These are phyloP conservation scores for Lolium multiflorum DNA, from an alignment of 176 grass and related monocot species.

Conservation along the genomic window DNA sequence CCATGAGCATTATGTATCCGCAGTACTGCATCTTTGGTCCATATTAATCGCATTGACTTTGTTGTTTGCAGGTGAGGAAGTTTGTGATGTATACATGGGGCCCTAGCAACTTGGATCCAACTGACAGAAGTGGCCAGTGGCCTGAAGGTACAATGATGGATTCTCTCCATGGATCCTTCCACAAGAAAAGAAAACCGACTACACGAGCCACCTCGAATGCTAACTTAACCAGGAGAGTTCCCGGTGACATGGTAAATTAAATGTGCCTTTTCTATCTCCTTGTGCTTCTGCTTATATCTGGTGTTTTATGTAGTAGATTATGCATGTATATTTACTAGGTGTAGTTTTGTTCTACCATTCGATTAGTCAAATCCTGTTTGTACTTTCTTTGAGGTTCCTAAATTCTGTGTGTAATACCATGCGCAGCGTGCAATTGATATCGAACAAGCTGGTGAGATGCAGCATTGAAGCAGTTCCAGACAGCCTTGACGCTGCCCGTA, in stretches of 20 bases:
- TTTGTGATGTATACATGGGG: slow-evolving; percentile 99
- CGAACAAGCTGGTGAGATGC: slow-evolving; percentile 47
- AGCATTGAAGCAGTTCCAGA: slow-evolving; percentile 44
- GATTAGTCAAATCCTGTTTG: neutral
- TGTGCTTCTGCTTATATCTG: neutral
- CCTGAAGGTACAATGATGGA: slow-evolving; percentile 62
- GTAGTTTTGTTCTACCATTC: slow-evolving; percentile 4
- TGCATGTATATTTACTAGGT: neutral
- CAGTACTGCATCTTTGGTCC: neutral
- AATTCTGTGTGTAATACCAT: neutral
- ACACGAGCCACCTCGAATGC: slow-evolving; percentile 14
- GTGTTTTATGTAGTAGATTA: neutral
- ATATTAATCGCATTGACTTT: slow-evolving; percentile 8
- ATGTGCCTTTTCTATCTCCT: neutral
- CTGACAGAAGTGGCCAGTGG: slow-evolving; percentile 65
- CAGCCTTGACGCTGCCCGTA: slow-evolving; percentile 7
- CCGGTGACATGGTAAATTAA: slow-evolving; percentile 55
- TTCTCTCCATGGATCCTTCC: slow-evolving; percentile 66
- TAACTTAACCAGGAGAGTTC: slow-evolving; percentile 31
- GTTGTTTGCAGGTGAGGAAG: slow-evolving; percentile 72
- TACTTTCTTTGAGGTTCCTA: neutral
- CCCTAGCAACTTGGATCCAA: slow-evolving; percentile 77
- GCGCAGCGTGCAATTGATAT: slow-evolving; percentile 40
- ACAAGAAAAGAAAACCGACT: slow-evolving; percentile 63
- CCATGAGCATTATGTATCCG: slow-evolving; percentile 7